Conservation (phyloP, 768 basidiomycete genomes). For the Tubosaeta sp. region DNA sequence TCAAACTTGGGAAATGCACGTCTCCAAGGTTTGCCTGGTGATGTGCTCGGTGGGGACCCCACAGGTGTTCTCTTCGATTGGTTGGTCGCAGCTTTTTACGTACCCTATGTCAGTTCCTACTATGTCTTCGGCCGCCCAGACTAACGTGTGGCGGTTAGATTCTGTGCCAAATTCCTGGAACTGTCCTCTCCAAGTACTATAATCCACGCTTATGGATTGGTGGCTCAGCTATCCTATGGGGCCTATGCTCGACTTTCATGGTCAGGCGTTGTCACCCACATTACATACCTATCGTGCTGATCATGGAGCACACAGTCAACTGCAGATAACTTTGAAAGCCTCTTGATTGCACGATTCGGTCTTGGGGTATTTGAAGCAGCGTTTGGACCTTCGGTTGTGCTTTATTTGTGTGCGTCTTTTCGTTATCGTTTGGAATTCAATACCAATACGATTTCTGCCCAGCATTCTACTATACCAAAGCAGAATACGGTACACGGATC, state of each 20-base stretch:
- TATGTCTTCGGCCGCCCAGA: background rate
- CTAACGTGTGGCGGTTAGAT: constrained; percentile 42
- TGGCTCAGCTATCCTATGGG: no score
- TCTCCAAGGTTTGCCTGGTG: no score
- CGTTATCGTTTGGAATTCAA: constrained; percentile 11
- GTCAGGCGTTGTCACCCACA: constrained; percentile 27
- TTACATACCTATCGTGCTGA: background rate
- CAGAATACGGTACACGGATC: constrained; percentile 42
- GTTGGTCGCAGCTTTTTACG: constrained; percentile 74
- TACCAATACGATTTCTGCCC: background rate
- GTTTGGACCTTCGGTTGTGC: constrained; percentile 29
- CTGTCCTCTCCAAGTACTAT: constrained; percentile 64
- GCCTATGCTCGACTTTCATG: constrained; percentile 67
- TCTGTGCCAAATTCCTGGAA: constrained; percentile 64
- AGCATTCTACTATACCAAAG: constrained; percentile 50
- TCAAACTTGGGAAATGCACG: constrained; percentile 81
- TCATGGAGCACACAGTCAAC: constrained; percentile 20
- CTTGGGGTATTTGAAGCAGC: constrained; percentile 35
- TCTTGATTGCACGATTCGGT: constrained; percentile 28
- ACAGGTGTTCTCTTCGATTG: constrained; percentile 71
- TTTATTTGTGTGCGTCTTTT: constrained; percentile 26
- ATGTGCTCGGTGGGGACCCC: constrained; percentile 63
- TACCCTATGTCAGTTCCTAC: constrained; percentile 58
- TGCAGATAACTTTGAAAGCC: constrained; percentile 23
- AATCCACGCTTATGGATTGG: no score